phyloP scores from a whole-genome alignment of 2,329 filamentous ascomycete genomes.

The Botrytis medusae region DNA sequence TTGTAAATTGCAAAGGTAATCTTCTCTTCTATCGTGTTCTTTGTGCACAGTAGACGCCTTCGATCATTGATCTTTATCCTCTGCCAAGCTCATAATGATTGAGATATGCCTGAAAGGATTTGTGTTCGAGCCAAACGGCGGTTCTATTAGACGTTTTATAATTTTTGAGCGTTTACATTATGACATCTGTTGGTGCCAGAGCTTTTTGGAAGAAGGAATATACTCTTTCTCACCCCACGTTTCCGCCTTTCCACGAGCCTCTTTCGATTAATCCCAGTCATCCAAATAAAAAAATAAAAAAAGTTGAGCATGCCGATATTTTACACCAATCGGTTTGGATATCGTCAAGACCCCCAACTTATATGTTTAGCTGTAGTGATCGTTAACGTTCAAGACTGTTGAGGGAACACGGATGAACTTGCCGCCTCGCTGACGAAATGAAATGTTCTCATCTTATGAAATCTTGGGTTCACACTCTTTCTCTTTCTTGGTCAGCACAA shows the following conservation, averaged over 20 bases:
- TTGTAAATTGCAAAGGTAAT: not conserved
- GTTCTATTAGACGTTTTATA: conserved; percentile 7
- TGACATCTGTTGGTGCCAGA: conserved; percentile 13
- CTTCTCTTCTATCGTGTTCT: not conserved
- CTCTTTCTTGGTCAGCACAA: not conserved
- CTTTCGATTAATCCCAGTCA: not conserved
- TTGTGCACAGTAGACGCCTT: not conserved
- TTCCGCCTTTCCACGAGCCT: conserved; percentile 9
- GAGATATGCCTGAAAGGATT: not conserved
- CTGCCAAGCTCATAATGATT: not conserved
- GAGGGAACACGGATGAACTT: conserved; percentile 7
- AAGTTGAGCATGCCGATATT: not conserved
- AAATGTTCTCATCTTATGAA: not conserved
- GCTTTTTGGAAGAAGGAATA: not conserved
- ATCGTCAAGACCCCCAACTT: not conserved
- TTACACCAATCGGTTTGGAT: not conserved
- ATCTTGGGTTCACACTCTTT: conserved; percentile 1
- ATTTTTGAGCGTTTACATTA: conserved; percentile 10
- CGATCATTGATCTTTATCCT: not conserved
- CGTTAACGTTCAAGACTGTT: conserved; percentile 2
- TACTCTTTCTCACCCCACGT: conserved; percentile 18
- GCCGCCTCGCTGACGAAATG: not conserved
- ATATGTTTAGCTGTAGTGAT: not conserved
- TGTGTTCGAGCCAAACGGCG: not conserved
- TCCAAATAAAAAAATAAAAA: not conserved